A percentile compares a stretch with the other conserved stretches of the same genome.
These are phyloP conservation scores for Taiwanofungus camphoratus DNA, from an alignment of 1,284 basidiomycete genomes.

Conservation along the genomic window DNA sequence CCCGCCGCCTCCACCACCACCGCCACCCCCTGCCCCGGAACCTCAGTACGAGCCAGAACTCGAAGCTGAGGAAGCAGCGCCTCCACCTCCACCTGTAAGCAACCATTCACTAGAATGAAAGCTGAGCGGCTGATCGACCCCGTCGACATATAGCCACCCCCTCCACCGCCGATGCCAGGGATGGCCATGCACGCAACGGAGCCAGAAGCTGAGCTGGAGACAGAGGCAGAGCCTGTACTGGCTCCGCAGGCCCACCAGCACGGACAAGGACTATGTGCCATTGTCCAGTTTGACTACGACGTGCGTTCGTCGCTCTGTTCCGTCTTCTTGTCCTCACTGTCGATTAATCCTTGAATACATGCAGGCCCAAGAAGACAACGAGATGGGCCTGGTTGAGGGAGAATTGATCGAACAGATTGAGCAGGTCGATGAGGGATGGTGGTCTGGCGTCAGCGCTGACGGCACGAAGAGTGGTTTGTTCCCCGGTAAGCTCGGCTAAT, in stretches of 20 bases:
- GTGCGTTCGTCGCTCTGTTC: slow-evolving; percentile 28
- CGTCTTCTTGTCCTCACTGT: no score
- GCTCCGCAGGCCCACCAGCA: slow-evolving; percentile 21
- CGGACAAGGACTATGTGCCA: slow-evolving; percentile 51
- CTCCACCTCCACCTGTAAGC: slow-evolving; percentile 10
- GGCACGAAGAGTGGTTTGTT: slow-evolving; percentile 70
- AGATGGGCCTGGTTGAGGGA: slow-evolving; percentile 76
- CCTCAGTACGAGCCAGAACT: slow-evolving; percentile 14
- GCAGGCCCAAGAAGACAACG: slow-evolving; percentile 77
- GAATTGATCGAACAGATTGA: slow-evolving; percentile 80
- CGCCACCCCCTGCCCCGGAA: slow-evolving; percentile 26
- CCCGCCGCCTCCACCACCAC: slow-evolving; percentile 31
- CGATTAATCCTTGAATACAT: neutral
- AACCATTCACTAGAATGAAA: neutral
- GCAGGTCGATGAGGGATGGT: slow-evolving; percentile 83
- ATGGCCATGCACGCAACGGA: slow-evolving; percentile 27
- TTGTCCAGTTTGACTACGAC: slow-evolving; percentile 77
- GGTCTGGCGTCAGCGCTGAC: slow-evolving; percentile 65
- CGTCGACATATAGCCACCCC: slow-evolving; percentile 13
- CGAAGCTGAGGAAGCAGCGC: slow-evolving; percentile 18
- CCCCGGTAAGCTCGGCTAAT: slow-evolving; percentile 49
- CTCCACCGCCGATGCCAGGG: slow-evolving; percentile 27
- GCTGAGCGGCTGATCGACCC: neutral
- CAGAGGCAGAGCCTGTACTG: slow-evolving; percentile 31
- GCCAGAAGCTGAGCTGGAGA: slow-evolving; percentile 40